Conservation (phyloP, 1,139 yeast species). For the Trichomonascaceae sp. region DNA sequence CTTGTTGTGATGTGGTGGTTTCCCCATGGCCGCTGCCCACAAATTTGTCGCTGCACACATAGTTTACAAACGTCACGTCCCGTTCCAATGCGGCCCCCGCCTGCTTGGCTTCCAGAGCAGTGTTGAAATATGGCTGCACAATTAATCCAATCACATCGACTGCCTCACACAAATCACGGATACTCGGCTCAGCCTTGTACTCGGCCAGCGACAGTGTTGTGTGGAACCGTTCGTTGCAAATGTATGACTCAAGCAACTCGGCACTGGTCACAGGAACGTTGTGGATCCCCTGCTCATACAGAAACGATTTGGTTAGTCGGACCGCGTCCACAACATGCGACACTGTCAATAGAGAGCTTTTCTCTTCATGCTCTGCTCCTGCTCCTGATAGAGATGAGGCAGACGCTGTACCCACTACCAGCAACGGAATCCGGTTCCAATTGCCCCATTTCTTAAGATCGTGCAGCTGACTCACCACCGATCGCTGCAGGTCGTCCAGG, state of each 20-base stretch:
- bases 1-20: slow-evolving; percentile 1
- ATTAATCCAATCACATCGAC: slow-evolving; percentile 19
- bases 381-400: no score
- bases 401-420: background rate
- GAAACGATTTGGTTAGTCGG: background rate
- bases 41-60: slow-evolving; percentile 18
- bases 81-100: slow-evolving; percentile 15
- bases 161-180: slow-evolving; percentile 15
- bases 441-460: background rate
- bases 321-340: background rate
- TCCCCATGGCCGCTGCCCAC: slow-evolving; percentile 13
- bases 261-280: background rate
- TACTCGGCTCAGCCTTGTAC: background rate
- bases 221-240: background rate
- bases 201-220: background rate
- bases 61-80: slow-evolving; percentile 18
- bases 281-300: no score
- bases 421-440: background rate
- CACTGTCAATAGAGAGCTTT: background rate
- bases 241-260: background rate
- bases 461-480: background rate
- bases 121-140: slow-evolving; percentile 18
- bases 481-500: background rate
- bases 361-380: background rate
- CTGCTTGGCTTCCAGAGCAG: slow-evolving; percentile 11